Conservation (phyloP, 2,329 filamentous ascomycete species). For the Zelopaecilomyces penicillatus region DNA sequence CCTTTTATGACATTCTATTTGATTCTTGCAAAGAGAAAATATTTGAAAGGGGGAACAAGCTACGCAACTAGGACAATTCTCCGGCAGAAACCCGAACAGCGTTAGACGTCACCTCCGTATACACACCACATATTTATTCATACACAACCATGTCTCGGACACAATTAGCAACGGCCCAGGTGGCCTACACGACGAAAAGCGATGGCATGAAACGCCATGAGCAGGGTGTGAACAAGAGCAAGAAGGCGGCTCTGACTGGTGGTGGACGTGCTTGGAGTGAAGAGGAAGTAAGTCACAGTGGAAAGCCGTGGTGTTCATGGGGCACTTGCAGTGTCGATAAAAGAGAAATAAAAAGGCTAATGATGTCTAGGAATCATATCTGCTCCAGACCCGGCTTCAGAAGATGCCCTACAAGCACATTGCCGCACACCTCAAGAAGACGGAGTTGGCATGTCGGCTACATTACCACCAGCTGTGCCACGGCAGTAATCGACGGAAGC, state of each 20-base stretch:
- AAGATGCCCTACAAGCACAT: conserved; percentile 93
- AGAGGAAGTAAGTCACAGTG: conserved; percentile 56
- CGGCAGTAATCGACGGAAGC: conserved; percentile 71
- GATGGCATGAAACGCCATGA: conserved; percentile 51
- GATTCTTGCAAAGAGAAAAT: no score
- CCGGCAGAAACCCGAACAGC: no score
- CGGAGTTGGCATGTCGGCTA: conserved; percentile 76
- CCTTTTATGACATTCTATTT: no score
- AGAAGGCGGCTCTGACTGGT: conserved; percentile 61
- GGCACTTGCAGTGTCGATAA: no score
- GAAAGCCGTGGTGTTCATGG: not conserved
- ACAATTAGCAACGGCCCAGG: conserved; percentile 35
- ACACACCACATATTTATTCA: not conserved
- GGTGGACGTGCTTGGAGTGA: conserved; percentile 78
- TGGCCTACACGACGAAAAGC: conserved; percentile 41
- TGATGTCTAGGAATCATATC: conserved; percentile 61
- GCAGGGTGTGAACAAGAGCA: conserved; percentile 54
- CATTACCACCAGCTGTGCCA: conserved; percentile 83
- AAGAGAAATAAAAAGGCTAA: not conserved
- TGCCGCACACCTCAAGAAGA: conserved; percentile 77
- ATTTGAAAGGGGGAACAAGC: no score
- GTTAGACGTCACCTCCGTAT: not conserved
- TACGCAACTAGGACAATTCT: no score
- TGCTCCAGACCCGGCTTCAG: conserved; percentile 73
- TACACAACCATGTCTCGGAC: conserved; percentile 39